Evolutionary conservation across 352 stramenopile genomes (phyloP), one percentile per base, ranked within the genome.

Genomic region (Globisporangium sylvaticum): DNA sequence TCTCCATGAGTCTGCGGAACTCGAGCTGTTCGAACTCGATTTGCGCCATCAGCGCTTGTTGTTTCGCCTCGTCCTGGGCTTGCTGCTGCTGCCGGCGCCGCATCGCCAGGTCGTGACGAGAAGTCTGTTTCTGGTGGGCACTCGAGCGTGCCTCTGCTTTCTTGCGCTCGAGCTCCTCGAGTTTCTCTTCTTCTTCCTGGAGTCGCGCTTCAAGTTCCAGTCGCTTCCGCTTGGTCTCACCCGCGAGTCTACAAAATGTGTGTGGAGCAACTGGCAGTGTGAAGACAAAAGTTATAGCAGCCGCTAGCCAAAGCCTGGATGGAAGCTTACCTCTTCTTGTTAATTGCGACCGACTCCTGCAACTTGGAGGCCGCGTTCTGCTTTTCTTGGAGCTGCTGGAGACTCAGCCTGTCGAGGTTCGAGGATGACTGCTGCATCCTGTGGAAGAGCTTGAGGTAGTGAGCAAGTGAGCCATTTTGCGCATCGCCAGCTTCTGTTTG

Each of bases 371-470:
- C 65, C 37, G 72, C 69, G 9, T 25, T 58, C 9, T 80, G 70
- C 31, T 76, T 83, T 14, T 81, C 64, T 24, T 82, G 48, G 0
- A 82, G 18, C 20, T 68, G 66, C 20, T 79, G 62, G 27, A 67
- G 62, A 39, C 72, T 81, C 1, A 83, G 27, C 10, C 73, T 69
- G 18, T 88, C 78, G 3, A 87, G 22, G 12, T 77, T 65, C 1
- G 58, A 46, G 14, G 74, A 37, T 3, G 77, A 82, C 20, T 74
- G 62, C 48, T 79, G 78, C 39, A 84, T 69, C 9, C 67, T 73
- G 10, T 81, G 75, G 53, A 84, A 86, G 12, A 84, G 25, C 15
- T 63, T 8, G 62, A 72, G 22, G 54, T 86, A 72, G 34, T 71
- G 68, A n/a, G 60, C 65, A 0, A 77, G 58, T 10, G 68, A 63